Evolutionary conservation across 2,329 filamentous ascomycete genomes (phyloP).

Genomic region (Fonsecaea pugnacius): DNA sequence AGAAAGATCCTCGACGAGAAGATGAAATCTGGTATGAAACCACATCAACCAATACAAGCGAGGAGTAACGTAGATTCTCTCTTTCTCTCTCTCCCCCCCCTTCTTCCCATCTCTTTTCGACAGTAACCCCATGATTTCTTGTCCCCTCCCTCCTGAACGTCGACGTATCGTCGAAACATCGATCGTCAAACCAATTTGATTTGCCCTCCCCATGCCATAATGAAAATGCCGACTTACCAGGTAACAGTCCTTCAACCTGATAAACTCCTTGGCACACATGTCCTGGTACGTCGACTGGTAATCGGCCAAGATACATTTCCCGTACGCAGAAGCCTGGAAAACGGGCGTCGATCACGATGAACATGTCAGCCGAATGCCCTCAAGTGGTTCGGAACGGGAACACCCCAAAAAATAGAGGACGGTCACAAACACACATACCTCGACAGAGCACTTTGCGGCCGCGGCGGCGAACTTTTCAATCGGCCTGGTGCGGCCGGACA

Average conservation of each 20-base stretch:
- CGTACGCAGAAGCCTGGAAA: slow-evolving; percentile 72
- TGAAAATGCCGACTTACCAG: slow-evolving; percentile 61
- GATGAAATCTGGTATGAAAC: too few species aligned
- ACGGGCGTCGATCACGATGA: too few species aligned
- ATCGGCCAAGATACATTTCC: slow-evolving; percentile 86
- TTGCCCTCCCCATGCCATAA: not conserved
- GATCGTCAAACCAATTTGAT: too few species aligned
- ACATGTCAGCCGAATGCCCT: too few species aligned
- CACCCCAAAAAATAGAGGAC: too few species aligned
- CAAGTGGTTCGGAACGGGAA: too few species aligned
- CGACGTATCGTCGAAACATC: too few species aligned
- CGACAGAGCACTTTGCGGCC: slow-evolving; percentile 66
- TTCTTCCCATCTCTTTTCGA: too few species aligned
- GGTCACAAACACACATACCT: slow-evolving; percentile 56
- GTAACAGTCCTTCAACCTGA: slow-evolving; percentile 84
- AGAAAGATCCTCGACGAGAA: slow-evolving; percentile 1
- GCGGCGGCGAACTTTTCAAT: slow-evolving; percentile 72
- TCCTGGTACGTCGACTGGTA: slow-evolving; percentile 91
- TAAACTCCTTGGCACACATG: slow-evolving; percentile 84
- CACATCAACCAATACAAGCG: too few species aligned
- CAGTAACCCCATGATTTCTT: not conserved
- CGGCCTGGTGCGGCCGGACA: slow-evolving; percentile 61
- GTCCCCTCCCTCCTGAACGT: not conserved
- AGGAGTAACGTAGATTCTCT: too few species aligned
- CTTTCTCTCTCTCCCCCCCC: too few species aligned